Evolutionary conservation across 306 rosid species (phyloP).

Genomic region (Lagenaria siceraria): DNA sequence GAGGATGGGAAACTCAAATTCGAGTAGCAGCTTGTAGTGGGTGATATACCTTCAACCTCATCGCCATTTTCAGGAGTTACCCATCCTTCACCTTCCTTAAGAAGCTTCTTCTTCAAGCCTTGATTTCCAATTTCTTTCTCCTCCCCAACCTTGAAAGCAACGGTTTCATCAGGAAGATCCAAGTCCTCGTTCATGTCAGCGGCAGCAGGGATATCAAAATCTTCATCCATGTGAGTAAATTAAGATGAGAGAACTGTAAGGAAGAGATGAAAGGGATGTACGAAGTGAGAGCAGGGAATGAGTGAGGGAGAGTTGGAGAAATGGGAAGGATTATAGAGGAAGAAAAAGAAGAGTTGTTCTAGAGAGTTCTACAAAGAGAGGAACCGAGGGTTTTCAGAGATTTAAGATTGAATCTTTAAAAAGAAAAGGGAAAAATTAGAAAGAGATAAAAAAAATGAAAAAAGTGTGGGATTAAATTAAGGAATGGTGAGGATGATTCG

Average conservation of each 20-base stretch:
- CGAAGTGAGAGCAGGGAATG: neutral
- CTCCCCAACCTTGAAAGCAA: conserved; percentile 60
- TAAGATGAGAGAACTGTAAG: neutral
- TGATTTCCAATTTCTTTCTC: conserved; percentile 77
- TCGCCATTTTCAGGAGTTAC: conserved; percentile 73
- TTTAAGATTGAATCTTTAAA: too few relatives aligned
- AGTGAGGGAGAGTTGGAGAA: neutral
- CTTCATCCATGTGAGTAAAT: conserved; percentile 40
- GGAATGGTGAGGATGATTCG: neutral
- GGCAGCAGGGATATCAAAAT: conserved; percentile 37
- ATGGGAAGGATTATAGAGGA: neutral
- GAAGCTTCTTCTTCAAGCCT: conserved; percentile 84
- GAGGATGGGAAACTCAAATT: neutral
- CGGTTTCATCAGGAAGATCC: conserved; percentile 34
- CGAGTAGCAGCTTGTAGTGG: neutral
- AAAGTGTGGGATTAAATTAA: too few relatives aligned
- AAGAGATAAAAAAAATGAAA: too few relatives aligned
- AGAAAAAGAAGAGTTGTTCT: conserved; percentile 18
- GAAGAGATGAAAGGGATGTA: neutral
- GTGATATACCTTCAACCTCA: conserved; percentile 66
- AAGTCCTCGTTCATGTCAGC: conserved; percentile 60
- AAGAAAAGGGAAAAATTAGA: too few relatives aligned
- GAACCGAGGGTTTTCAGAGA: neutral
- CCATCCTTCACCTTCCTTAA: conserved; percentile 75
- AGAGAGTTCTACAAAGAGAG: conserved; percentile 31